A percentile compares a stretch with the other conserved stretches of the same genome.
phyloP scores from a whole-genome alignment of 805 yeast species.

The Cyberlindnera maclurae region DNA sequence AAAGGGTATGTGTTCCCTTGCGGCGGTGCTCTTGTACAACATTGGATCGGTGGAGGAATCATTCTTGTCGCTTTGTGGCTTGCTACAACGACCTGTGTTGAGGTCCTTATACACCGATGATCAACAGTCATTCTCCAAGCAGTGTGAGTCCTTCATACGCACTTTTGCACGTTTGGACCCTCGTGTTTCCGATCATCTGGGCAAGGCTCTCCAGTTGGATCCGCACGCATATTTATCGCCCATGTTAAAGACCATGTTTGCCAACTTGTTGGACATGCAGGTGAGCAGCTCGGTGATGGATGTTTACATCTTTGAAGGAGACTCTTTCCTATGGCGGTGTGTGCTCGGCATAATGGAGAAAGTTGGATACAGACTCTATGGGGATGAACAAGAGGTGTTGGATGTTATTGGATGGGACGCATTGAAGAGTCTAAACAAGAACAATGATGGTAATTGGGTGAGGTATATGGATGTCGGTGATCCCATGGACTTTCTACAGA shows the following conservation, averaged over 20 bases:
- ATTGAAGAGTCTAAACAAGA: conserved; percentile 20
- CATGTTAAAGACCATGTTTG: conserved; percentile 38
- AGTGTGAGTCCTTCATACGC: conserved; percentile 39
- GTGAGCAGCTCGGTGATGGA: conserved; percentile 46
- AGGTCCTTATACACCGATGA: conserved; percentile 24
- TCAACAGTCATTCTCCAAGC: conserved; percentile 24
- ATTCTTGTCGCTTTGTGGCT: conserved; percentile 32
- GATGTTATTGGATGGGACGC: conserved; percentile 31
- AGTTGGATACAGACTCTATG: conserved; percentile 46
- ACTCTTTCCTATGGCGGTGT: conserved; percentile 43
- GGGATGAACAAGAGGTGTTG: conserved; percentile 40
- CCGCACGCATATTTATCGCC: conserved; percentile 38
- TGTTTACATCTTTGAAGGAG: conserved; percentile 56
- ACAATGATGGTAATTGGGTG: conserved; percentile 10
- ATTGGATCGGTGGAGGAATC: conserved; percentile 30
- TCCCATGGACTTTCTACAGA: conserved; percentile 39
- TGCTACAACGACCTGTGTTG: conserved; percentile 30
- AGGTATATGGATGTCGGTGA: conserved; percentile 43
- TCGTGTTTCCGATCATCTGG: conserved; percentile 43
- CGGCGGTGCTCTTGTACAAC: conserved; percentile 35
- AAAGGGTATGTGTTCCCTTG: conserved; percentile 31
- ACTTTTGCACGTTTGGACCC: conserved; percentile 39
- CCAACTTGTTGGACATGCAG: conserved; percentile 40
- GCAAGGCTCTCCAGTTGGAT: conserved; percentile 29
- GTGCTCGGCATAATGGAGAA: conserved; percentile 45